Conservation (phyloP, 768 basidiomycete genomes). For the Porpolomopsis calyptriformis region DNA sequence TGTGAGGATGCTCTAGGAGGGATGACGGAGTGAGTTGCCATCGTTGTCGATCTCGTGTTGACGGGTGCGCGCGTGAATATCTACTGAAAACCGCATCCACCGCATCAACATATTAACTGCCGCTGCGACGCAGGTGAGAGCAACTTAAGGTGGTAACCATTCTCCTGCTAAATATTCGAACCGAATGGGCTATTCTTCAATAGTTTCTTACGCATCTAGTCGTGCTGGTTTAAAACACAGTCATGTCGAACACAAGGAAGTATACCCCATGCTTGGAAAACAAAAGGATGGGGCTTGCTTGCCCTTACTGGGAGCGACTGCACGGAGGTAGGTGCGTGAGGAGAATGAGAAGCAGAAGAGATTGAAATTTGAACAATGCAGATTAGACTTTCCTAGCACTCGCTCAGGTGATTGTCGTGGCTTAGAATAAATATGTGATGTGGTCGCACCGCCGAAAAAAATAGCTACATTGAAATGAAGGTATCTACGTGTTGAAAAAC, state of each 20-base stretch:
- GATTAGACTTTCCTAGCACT: conserved; percentile 36
- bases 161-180: conserved; percentile 51
- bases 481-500: no score
- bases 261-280: neutral
- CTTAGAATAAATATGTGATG: no score
- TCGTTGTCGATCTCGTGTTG: no score
- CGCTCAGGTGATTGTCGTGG: no score
- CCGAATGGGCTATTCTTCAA: neutral
- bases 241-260: conserved; percentile 19
- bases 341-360: conserved; percentile 85
- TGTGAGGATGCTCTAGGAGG: no score
- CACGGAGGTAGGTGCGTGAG: conserved; percentile 88
- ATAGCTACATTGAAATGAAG: no score
- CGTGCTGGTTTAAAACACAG: conserved; percentile 93
- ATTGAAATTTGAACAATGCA: conserved; percentile 97
- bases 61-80: no score
- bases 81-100: no score
- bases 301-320: conserved; percentile 90
- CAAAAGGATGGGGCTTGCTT: conserved; percentile 14
- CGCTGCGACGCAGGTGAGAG: conserved; percentile 88
- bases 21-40: no score
- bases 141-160: conserved; percentile 91
- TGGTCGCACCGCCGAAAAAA: no score
- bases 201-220: conserved; percentile 49
- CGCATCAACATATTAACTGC: conserved; percentile 30